Conservation (phyloP, 441 rosid genomes). For the Eutrema salsugineum region DNA sequence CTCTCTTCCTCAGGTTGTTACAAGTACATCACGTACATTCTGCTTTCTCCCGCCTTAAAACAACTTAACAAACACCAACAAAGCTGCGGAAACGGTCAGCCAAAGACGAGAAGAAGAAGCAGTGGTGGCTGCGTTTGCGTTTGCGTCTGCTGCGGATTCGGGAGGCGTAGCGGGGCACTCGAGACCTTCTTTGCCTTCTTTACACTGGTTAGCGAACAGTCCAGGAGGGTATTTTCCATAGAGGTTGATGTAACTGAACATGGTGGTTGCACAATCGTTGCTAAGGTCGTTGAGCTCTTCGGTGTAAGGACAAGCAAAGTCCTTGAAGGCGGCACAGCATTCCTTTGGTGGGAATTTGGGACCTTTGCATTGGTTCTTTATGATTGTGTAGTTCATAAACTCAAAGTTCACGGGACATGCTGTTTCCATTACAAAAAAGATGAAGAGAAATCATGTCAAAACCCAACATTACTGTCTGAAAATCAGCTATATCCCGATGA, state of each 20-base stretch:
- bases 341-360: conserved; percentile 47
- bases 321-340: conserved; percentile 65
- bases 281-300: conserved; percentile 55
- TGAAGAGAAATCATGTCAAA: conserved; percentile 10
- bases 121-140: conserved; percentile 27
- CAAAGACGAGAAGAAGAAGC: conserved; percentile 21
- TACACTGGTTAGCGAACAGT: conserved; percentile 65
- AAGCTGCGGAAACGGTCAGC: conserved; percentile 27
- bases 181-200: conserved; percentile 63
- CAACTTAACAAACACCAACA: conserved; percentile 7
- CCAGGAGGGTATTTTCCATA: conserved; percentile 86
- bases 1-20: not conserved
- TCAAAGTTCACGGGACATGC: conserved; percentile 47
- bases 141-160: conserved; percentile 7
- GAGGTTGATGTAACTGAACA: conserved; percentile 88
- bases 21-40: not conserved
- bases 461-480: not conserved
- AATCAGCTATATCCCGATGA: not conserved
- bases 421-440: not conserved
- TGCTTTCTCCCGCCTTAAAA: not conserved
- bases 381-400: conserved; percentile 35
- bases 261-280: conserved; percentile 60
- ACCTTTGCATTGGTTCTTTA: conserved; percentile 67
- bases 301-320: conserved; percentile 70
- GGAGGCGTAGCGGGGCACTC: conserved; percentile 53